Percentiles rank a stretch among this genome's conserved stretches.
These are phyloP conservation scores for Fraxinus dipetala DNA, from an alignment of 305 asterid genomes.

Conservation along the genomic window DNA sequence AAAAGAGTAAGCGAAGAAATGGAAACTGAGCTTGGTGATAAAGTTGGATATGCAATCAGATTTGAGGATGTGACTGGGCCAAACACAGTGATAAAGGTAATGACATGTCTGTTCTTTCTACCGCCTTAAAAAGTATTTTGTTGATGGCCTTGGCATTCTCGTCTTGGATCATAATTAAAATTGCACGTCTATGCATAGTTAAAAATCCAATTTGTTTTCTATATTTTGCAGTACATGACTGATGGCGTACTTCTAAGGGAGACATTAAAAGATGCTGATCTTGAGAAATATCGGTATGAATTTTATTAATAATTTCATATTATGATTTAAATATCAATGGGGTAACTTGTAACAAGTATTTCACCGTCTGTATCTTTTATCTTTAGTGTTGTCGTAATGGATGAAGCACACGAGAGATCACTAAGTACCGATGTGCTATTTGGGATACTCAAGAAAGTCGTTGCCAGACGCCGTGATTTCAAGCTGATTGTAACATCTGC, in stretches of 20 bases:
- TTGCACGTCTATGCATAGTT: neutral
- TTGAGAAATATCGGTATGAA: constrained; percentile 86
- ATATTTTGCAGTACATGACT: constrained; percentile 84
- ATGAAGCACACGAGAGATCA: constrained; percentile 98
- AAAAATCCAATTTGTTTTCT: constrained; percentile 12
- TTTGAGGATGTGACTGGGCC: constrained; percentile 97
- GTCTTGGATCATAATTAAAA: neutral
- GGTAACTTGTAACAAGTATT: constrained; percentile 8
- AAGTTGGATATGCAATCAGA: constrained; percentile 97
- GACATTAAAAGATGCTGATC: constrained; percentile 91
- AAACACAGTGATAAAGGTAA: constrained; percentile 84
- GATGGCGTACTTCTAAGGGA: constrained; percentile 98
- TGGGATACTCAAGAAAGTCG: constrained; percentile 96
- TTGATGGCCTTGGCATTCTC: constrained; percentile 1
- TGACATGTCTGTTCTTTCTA: constrained; percentile 5
- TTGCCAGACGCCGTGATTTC: constrained; percentile 90
- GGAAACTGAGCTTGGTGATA: constrained; percentile 89
- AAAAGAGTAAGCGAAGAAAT: constrained; percentile 98
- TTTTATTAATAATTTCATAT: constrained; percentile 1
- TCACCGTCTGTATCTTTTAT: constrained; percentile 15
- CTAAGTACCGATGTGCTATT: constrained; percentile 88
- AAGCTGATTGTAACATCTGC: constrained; percentile 98
- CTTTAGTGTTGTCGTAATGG: constrained; percentile 82
- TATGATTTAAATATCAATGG: neutral
- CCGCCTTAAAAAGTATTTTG: neutral